Evolutionary conservation across 176 grass and related monocot genomes (phyloP).

Genomic region (Pontederia paniculata): DNA sequence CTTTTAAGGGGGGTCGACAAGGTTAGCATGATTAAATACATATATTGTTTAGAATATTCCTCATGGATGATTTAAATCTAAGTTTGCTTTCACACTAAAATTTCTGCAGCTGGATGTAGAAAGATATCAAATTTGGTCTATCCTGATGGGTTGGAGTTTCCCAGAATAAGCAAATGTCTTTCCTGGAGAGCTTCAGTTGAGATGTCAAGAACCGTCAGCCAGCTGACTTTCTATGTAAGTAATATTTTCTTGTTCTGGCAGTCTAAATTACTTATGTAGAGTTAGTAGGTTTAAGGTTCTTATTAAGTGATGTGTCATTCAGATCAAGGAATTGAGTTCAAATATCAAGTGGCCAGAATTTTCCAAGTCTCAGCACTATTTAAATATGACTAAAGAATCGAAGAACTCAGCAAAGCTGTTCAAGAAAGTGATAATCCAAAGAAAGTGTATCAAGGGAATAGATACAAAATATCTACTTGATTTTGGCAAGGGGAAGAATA

Average conservation of each 20-base stretch:
- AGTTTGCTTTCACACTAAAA: conserved; percentile 21
- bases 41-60: conserved; percentile 15
- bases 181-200: conserved; percentile 84
- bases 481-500: conserved; percentile 80
- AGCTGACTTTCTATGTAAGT: conserved; percentile 78
- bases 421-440: conserved; percentile 91
- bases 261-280: too few relatives aligned
- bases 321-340: conserved; percentile 94
- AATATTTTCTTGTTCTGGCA: conserved; percentile 10
- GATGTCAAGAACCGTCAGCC: conserved; percentile 58
- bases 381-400: conserved; percentile 61
- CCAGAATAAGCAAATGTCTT: conserved; percentile 74
- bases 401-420: conserved; percentile 71
- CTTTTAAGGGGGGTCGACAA: conserved; percentile 70
- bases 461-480: conserved; percentile 82
- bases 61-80: conserved; percentile 10
- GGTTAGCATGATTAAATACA: conserved; percentile 33
- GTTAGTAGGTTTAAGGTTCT: not conserved
- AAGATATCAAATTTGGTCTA: conserved; percentile 84
- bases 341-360: conserved; percentile 92
- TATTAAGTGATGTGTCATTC: conserved; percentile 16
- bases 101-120: conserved; percentile 65
- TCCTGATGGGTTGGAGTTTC: conserved; percentile 70
- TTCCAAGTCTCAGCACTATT: conserved; percentile 40
- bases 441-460: conserved; percentile 47